Evolutionary conservation across 2,329 filamentous ascomycete genomes (phyloP).

Genomic region (Verticillium isaacii): DNA sequence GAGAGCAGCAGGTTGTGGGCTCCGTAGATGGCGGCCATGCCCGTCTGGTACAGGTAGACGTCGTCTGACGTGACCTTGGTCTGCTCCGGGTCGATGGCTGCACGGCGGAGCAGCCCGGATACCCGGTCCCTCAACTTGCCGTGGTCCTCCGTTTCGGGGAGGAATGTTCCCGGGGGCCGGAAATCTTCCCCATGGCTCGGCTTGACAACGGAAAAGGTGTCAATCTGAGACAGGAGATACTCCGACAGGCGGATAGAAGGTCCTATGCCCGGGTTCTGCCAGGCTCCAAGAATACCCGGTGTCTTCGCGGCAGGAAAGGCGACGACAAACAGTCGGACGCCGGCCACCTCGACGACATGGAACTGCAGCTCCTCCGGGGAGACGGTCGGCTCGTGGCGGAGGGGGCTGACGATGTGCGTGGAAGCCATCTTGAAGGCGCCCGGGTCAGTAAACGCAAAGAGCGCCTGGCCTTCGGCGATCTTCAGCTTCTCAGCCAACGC

Average conservation of each 20-base stretch:
- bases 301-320: slow-evolving; percentile 30
- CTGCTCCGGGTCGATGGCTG: slow-evolving; percentile 24
- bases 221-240: slow-evolving; percentile 31
- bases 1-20: slow-evolving; percentile 31
- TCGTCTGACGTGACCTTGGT: slow-evolving; percentile 28
- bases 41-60: slow-evolving; percentile 48
- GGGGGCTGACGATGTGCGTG: slow-evolving; percentile 25
- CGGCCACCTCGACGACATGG: slow-evolving; percentile 34
- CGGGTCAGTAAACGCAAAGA: slow-evolving; percentile 23
- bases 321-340: slow-evolving; percentile 38
- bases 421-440: slow-evolving; percentile 18
- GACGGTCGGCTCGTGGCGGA: slow-evolving; percentile 30
- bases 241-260: slow-evolving; percentile 41
- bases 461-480: slow-evolving; percentile 18
- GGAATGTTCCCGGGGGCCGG: slow-evolving; percentile 29
- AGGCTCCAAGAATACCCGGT: slow-evolving; percentile 33
- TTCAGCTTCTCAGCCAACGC: slow-evolving; percentile 17
- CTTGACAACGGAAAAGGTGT: slow-evolving; percentile 26
- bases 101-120: slow-evolving; percentile 33
- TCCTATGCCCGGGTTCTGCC: slow-evolving; percentile 41
- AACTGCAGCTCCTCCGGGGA: slow-evolving; percentile 27
- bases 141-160: slow-evolving; percentile 33
- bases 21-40: slow-evolving; percentile 48
- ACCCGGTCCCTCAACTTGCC: slow-evolving; percentile 33
- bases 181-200: slow-evolving; percentile 16